Evolutionary conservation across 2,329 filamentous ascomycete species (phyloP), one percentile per base, ranked within the genome.

Genomic region (Cordyceps cateniannulata): DNA sequence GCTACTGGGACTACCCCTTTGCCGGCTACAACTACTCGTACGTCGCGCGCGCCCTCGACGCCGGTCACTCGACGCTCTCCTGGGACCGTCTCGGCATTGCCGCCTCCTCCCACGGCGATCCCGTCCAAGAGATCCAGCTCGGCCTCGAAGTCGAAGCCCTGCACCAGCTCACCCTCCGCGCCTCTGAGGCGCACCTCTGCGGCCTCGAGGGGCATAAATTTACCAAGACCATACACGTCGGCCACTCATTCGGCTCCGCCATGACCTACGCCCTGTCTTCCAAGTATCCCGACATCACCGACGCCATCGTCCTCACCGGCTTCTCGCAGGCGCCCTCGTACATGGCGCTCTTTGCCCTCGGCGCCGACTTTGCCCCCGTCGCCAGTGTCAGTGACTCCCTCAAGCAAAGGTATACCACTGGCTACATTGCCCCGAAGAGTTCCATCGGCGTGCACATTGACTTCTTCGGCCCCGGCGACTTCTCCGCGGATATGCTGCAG

Each of bases 51-150:
- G 85, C 85, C 2, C 76, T 86, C 2, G 79, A 76, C 9, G 75
- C 79, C 44, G 81, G 81, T 45, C 87, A 83, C 73, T 82, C 79
- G 35, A 86, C 84, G 2, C 77, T 88, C 50, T 73, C 78, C 10
- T 86, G 80, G 71, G 85, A 89, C 70, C 83, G 85, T 20, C 78
- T 87, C 6, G 86, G 85, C 35, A 78, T 87, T 47, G 85, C 81
- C 45, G 73, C 76, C 61, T 86, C 84, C 1, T 79, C 80, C 5
- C 83, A 81, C 66, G 83, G 81, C 53, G 80, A 87, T 49, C 79
- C 85, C 0, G 68, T 87, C 66, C 79, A 81, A 65, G 81, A 85
- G 68, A 82, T 88, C 59, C 85, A 88, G 68, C 73, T 78, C 20
- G 74, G 70, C 61, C 76, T 84, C 47, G 84, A 88, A 68, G 72